phyloP scores from a whole-genome alignment of 2,329 filamentous ascomycete genomes.

The Lachnellula willkommii region DNA sequence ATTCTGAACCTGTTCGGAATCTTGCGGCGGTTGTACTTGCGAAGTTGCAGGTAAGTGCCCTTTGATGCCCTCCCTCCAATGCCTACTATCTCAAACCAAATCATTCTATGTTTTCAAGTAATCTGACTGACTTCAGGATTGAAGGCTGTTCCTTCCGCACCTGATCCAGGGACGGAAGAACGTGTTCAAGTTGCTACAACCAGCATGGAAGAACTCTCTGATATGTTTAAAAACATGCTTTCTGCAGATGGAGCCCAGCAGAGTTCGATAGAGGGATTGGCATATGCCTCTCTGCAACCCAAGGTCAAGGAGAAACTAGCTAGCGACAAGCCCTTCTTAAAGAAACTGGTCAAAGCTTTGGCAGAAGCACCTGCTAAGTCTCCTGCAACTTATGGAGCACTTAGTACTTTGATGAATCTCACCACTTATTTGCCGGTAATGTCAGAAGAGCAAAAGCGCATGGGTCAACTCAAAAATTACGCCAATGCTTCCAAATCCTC shows the following conservation, averaged over 20 bases:
- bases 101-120: slow-evolving; percentile 21
- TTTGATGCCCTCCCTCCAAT: slow-evolving; percentile 8
- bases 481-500: slow-evolving; percentile 73
- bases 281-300: slow-evolving; percentile 83
- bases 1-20: slow-evolving; percentile 57
- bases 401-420: slow-evolving; percentile 82
- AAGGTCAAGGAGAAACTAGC: slow-evolving; percentile 78
- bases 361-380: slow-evolving; percentile 55
- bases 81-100: slow-evolving; percentile 7
- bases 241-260: slow-evolving; percentile 54
- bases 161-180: slow-evolving; percentile 32
- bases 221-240: slow-evolving; percentile 62
- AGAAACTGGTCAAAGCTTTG: slow-evolving; percentile 61
- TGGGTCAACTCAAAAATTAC: slow-evolving; percentile 88
- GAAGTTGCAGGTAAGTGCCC: slow-evolving; percentile 57
- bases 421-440: slow-evolving; percentile 72
- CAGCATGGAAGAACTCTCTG: slow-evolving; percentile 60
- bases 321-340: slow-evolving; percentile 62
- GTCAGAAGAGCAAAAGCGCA: slow-evolving; percentile 87
- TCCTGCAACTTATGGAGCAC: slow-evolving; percentile 72
- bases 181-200: slow-evolving; percentile 46
- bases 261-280: slow-evolving; percentile 81
- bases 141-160: slow-evolving; percentile 30
- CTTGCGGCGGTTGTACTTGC: slow-evolving; percentile 70
- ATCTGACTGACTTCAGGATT: slow-evolving; percentile 32